Evolutionary conservation across 495 filamentous ascomycete genomes (phyloP), one percentile per base, ranked within the genome.

Genomic region (Chaetomium tenue): DNA sequence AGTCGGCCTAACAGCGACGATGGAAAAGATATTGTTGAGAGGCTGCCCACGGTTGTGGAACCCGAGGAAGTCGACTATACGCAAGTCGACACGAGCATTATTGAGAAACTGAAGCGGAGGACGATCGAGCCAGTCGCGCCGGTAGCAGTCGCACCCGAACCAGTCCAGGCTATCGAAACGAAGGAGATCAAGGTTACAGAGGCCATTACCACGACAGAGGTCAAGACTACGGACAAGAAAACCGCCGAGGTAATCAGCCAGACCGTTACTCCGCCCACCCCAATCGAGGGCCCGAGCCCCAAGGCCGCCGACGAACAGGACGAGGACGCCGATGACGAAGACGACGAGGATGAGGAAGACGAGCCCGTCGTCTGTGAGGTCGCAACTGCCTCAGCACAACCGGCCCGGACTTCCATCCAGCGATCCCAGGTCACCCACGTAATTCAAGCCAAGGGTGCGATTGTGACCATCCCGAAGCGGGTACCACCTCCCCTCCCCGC

Each of bases 391-490:
- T 73, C 81, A 13, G 74, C 79, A 50, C 77, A 83, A 69, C 72
- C 81, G 52, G 47, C 80, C 63, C 73, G 81, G 63, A 71, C 78
- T 60, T 71, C 83, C 2, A 82, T 91, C 48, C 83, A 83, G 20
- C 81, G 78, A 13, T 69, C 77, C 3, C 74, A 76, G 61, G 63
- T 79, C 37, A 67, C 75, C 0, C 78, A 76, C 28, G 71, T 77
- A 37, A 71, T 79, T 53, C 77, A 80, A 37, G 81, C 77, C 30
- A 76, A 85, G 52, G 88, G 87, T 20, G 82, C 84, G 26, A 71
- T 91, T 18, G 87, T 93, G 28, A 88, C 83, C 23, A 91, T 93
- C 70, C 85, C 88, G 1, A 91, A 90, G 75, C 78, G 88, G 33
- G 75, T 86, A 3, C 80, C 87, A 8, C 89, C 90, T 15, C 78